phyloP scores from a whole-genome alignment of 495 filamentous ascomycete genomes.

The Xylaria flabelliformis region DNA sequence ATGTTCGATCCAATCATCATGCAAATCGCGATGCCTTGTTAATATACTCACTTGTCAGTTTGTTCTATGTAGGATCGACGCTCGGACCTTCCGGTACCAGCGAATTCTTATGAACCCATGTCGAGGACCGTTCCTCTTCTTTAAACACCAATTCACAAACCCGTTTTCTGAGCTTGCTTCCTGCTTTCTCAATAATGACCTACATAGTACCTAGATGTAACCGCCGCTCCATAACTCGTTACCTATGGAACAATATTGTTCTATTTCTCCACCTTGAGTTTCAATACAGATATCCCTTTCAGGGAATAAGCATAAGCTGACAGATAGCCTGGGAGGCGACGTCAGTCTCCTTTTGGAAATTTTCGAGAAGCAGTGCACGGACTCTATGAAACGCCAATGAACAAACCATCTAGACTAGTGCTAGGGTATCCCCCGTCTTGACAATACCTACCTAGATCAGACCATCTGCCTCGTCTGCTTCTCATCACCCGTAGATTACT shows the following conservation, averaged over 20 bases:
- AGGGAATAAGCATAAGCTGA: neutral
- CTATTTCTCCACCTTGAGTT: neutral
- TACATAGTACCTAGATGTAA: neutral
- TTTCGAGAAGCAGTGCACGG: conserved; percentile 26
- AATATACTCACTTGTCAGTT: neutral
- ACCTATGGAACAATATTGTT: neutral
- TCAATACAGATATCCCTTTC: neutral
- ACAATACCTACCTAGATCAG: neutral
- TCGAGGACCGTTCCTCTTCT: neutral
- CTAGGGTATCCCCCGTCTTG: neutral
- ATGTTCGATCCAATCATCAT: neutral
- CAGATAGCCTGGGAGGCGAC: neutral
- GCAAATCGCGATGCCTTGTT: neutral
- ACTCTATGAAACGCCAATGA: conserved; percentile 18
- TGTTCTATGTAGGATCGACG: neutral
- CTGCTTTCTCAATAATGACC: neutral
- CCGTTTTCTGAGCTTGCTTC: neutral
- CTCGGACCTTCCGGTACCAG: neutral
- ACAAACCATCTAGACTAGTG: neutral
- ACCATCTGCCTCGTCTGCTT: neutral
- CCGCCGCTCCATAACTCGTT: neutral
- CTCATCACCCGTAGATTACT: neutral
- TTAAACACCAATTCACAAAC: neutral
- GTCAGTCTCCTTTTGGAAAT: conserved; percentile 14
- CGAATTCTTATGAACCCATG: neutral